Base-by-base conservation (phyloP, 345 rosid species). In the Eucalyptus decipiens region DNA sequence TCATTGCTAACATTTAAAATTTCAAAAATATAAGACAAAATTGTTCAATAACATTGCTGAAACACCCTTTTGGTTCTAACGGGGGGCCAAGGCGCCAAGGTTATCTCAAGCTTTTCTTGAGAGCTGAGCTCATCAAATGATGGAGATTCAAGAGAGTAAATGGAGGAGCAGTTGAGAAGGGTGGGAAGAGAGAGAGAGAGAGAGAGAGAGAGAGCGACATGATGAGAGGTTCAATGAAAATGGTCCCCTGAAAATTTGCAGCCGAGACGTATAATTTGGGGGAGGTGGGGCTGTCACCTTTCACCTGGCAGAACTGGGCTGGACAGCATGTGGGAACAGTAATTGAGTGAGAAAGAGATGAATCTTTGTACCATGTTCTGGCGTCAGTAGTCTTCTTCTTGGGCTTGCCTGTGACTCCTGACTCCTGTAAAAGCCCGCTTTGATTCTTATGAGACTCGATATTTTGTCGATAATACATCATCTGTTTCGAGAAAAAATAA, bases 201-300 rank as follows among this genome's bases (percentile, higher is more conserved):
- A 43, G 56, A 52, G 60, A 56, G 62, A 56, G 62, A 56, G 62
- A 24, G 83, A 37, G 83, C 28, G 30, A 76, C 47, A 40, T 23
- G 85, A 40, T 76, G 85, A 76, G 85, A 6, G 85, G 85, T 40
- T 76, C 85, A 11, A 11, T 21, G 85, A 42, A 76, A 11, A 92
- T 91, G 94, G 94, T 93, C 92, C 93, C 93, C 62, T 52, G 58
- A n/a, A 87, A 89, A 86, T 32, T 89, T 87, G 89, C 58, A 81
- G 91, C 60, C 91, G 92, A 88, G 80, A 60, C 50, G 30, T 26
- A 30, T 69, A 76, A 34, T 42, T 76, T 80, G 23, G 86, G 86
- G 88, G 16, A 51, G 45, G 65, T 85, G 56, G 54, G 81, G 90
- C 6, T 62, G 90, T 62, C 90, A 34, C 87, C 85, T 76, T 85